Conservation (phyloP, 768 basidiomycete genomes). For the Lentinula detonsa region DNA sequence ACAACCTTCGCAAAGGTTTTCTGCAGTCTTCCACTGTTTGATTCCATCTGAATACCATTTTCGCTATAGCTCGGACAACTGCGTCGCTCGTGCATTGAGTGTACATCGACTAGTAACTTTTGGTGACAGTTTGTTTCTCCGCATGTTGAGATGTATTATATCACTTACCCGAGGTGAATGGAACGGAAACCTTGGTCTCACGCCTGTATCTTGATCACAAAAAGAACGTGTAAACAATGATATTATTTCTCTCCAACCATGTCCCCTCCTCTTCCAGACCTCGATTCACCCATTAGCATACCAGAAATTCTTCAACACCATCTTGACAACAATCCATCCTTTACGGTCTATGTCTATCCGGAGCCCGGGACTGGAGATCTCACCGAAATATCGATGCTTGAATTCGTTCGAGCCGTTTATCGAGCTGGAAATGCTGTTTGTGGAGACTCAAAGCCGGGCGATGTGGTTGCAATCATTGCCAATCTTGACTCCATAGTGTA, state of each 20-base stretch:
- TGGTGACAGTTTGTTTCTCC: background rate
- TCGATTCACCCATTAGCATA: constrained; percentile 15
- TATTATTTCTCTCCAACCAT: background rate
- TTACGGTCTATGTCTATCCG: constrained; percentile 12
- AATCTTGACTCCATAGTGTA: constrained; percentile 16
- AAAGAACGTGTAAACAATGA: too few species aligned
- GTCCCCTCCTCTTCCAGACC: constrained; percentile 12
- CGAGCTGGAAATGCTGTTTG: constrained; percentile 15
- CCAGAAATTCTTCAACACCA: constrained; percentile 18
- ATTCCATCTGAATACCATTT: too few species aligned
- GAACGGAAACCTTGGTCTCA: background rate
- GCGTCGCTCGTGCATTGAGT: too few species aligned
- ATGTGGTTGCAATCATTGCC: constrained; percentile 18
- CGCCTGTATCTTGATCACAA: background rate
- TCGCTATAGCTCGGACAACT: too few species aligned
- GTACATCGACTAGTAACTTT: background rate
- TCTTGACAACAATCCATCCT: constrained; percentile 11
- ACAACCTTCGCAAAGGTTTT: too few species aligned
- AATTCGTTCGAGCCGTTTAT: constrained; percentile 21
- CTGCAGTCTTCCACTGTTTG: too few species aligned
- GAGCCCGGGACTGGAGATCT: constrained; percentile 6
- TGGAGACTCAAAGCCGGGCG: constrained; percentile 6
- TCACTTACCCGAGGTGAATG: background rate
- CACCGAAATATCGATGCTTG: constrained; percentile 14
- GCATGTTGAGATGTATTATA: background rate